These are phyloP conservation scores for Aspergillus sojae DNA, from an alignment of 2,329 filamentous ascomycete species.

Conservation along the genomic window DNA sequence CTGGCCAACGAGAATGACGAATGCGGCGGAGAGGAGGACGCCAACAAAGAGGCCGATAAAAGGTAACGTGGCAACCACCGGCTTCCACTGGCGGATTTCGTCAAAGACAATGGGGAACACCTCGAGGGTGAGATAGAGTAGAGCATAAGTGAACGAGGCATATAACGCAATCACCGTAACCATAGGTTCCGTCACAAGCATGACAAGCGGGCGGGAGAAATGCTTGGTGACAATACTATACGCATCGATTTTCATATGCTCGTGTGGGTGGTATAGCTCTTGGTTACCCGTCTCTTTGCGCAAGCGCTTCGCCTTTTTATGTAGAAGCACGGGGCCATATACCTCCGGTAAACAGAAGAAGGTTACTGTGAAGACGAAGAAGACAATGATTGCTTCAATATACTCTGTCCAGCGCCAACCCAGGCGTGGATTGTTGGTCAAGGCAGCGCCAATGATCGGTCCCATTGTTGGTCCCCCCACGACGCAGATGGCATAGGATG, in stretches of 20 bases:
- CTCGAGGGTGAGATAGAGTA: conserved; percentile 52
- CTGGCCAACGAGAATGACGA: conserved; percentile 48
- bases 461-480: conserved; percentile 46
- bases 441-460: conserved; percentile 46
- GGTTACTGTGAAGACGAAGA: conserved; percentile 26
- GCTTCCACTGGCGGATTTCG: conserved; percentile 42
- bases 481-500: conserved; percentile 45
- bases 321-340: conserved; percentile 44
- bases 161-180: conserved; percentile 50
- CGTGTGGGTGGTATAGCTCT: conserved; percentile 50
- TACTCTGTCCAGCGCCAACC: conserved; percentile 42
- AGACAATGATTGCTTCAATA: conserved; percentile 45
- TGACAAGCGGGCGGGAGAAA: conserved; percentile 44
- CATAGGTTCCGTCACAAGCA: conserved; percentile 54
- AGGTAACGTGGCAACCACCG: conserved; percentile 44
- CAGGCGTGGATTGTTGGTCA: conserved; percentile 32
- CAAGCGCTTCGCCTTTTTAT: conserved; percentile 40
- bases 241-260: conserved; percentile 44
- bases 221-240: conserved; percentile 48
- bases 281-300: conserved; percentile 45
- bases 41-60: conserved; percentile 51
- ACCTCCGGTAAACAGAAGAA: conserved; percentile 43
- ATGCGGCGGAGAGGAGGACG: conserved; percentile 40
- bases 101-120: conserved; percentile 53
- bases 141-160: conserved; percentile 50